phyloP scores from a whole-genome alignment of 305 asterid species.

The Plantago rigida region DNA sequence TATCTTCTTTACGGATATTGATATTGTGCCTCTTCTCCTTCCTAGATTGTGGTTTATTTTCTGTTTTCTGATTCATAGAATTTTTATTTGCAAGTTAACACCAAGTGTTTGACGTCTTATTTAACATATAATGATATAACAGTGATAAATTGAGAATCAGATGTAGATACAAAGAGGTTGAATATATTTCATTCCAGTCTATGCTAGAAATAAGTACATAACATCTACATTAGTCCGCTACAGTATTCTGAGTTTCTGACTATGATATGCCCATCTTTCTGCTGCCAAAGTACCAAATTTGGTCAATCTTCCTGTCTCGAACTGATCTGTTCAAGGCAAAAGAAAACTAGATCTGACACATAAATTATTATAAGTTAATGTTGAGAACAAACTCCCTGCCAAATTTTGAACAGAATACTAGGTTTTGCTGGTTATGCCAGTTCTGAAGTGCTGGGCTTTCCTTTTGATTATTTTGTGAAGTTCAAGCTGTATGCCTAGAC shows the following conservation, averaged over 20 bases:
- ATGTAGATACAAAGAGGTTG: too few relatives aligned
- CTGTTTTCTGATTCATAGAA: not conserved
- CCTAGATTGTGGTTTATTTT: not conserved
- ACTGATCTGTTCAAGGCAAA: not conserved
- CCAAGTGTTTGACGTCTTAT: too few relatives aligned
- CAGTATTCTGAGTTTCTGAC: not conserved
- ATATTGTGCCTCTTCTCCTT: not conserved
- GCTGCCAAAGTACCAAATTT: not conserved
- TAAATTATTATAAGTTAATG: too few relatives aligned
- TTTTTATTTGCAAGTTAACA: too few relatives aligned
- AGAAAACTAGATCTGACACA: not conserved
- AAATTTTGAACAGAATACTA: not conserved
- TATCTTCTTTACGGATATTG: not conserved
- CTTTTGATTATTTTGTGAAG: not conserved
- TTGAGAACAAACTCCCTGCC: not conserved
- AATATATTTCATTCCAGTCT: too few relatives aligned
- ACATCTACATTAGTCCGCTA: too few relatives aligned
- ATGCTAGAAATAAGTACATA: too few relatives aligned
- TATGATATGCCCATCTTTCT: not conserved
- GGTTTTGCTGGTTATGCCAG: not conserved
- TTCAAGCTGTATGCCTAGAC: not conserved
- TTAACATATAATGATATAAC: too few relatives aligned
- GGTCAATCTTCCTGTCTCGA: not conserved
- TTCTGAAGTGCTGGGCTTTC: not conserved
- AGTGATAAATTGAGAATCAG: too few relatives aligned